A percentile compares a stretch with the other conserved stretches of the same genome.
Conservation (phyloP, 192 early-diverging fungal species). For the Umbelopsis sp. region DNA sequence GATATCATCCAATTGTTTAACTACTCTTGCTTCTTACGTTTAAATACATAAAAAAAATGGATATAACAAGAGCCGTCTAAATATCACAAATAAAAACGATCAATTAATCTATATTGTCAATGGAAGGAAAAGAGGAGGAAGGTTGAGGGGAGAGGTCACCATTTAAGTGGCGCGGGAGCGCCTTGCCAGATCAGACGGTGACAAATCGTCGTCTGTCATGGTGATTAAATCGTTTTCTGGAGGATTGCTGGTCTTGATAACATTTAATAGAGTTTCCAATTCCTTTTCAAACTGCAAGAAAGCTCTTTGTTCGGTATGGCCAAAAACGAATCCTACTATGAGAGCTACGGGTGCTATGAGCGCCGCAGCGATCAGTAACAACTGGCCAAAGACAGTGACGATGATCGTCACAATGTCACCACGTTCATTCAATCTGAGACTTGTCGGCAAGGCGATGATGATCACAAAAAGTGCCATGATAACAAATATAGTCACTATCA, state of each 20-base stretch:
- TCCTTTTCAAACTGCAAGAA: conserved; percentile 23
- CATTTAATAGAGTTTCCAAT: conserved; percentile 1
- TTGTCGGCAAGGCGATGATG: conserved; percentile 3
- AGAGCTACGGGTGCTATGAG: conserved; percentile 3
- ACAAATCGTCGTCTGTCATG: not conserved
- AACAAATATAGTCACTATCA: not conserved
- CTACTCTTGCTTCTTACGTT: not conserved
- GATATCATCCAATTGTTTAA: not conserved
- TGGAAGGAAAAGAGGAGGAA: not conserved
- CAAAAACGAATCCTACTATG: conserved; percentile 37
- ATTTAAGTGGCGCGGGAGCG: not conserved
- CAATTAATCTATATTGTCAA: too few relatives aligned
- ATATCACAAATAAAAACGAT: not conserved
- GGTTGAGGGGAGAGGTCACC: too few relatives aligned
- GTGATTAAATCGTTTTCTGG: not conserved
- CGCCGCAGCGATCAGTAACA: conserved; percentile 1
- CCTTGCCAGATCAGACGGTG: not conserved
- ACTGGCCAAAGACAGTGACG: not conserved
- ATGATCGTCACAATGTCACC: not conserved
- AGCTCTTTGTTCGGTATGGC: conserved; percentile 18
- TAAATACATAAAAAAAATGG: not conserved
- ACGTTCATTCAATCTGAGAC: not conserved
- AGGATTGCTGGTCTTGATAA: not conserved
- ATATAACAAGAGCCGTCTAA: too few relatives aligned
- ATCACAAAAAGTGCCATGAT: conserved; percentile 2